Evolutionary conservation across 2,329 filamentous ascomycete species (phyloP), one percentile per base, ranked within the genome.

Genomic region (Fusarium sp.): DNA sequence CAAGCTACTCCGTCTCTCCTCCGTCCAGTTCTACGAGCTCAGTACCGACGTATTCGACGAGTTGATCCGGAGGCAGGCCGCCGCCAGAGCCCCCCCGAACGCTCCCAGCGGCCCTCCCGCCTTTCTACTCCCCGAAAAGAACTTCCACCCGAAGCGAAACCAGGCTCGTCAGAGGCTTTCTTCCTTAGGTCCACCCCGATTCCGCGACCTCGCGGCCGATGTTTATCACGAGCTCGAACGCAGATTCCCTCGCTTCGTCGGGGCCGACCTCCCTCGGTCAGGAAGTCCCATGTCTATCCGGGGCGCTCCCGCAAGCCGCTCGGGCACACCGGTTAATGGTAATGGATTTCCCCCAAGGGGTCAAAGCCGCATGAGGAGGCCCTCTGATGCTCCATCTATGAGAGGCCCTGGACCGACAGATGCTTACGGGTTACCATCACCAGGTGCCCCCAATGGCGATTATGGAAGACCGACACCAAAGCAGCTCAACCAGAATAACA

Each of bases 31-130:
- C 83, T 95, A 97, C 83, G 97, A 99, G 85, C 89, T 99, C 72
- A 98, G 95, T 84, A 98, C 96, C 67, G 97, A 99, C 84, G 96
- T 99, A 45, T 98, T 94, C 84, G 97, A 99, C 83, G 97, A 99
- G 85, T 88, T 98, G 75, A 88, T 97, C 76, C 92, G 97, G 69
- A 91, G 97, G 74, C 95, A 98, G 83, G 90, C 93, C 75, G 88
- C 88, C 61, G 88, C 88, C 64, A 85, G 90, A 71, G 85, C 85
- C 64, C 86, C 87, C 18, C 85, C 88, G 25, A 89, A 87, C 76
- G 86, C 87, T 27, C 86, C 87, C 57, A 87, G 85, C 72, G 82
- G 84, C 5, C 88, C 89, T n/a, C 94, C 95, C 2, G 85, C 90
- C 14, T 97, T 92, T 80, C 89, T 99, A 7, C 86, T 94, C 27